Evolutionary conservation across 73 alveolate genomes (phyloP), one percentile per base, ranked within the genome.

Genomic region (Paramecium octaurelia): DNA sequence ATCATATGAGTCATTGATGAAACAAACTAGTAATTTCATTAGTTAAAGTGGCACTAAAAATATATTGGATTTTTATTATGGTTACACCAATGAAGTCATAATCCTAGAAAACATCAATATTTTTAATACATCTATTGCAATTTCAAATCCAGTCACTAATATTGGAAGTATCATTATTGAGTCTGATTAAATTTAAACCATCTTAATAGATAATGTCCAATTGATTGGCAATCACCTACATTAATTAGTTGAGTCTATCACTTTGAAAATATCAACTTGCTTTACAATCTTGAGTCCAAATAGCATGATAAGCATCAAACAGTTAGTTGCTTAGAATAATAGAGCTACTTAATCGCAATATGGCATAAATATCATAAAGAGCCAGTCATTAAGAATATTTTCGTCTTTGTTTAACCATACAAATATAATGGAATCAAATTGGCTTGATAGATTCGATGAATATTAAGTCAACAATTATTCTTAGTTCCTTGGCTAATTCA

Each of bases 381-480:
- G 54, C 11, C 11, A 40, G 3, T 14, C 46, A 8, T 11, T 80
- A 42, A 46, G 4, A 23, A 3, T 80, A 23, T n/a, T 2, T 10
- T 40, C 34, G 10, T 1, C 57, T 23, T 31, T 46, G 21, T 80
- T 80, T 23, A 44, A 42, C 8, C 14, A 42, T 23, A 80, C 91
- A 12, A 80, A 80, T 80, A 44, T 44, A 2, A 24, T 44, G 31
- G 91, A 80, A 44, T 20, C 57, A 8, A 48, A 40, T 80, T 80
- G 91, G 91, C 20, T 44, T 2, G 57, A 80, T 80, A 42, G 91
- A 80, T 24, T 80, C 4, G 91, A 80, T 9, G 75, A 42, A 48
- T 48, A 80, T 43, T 42, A 44, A 80, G 18, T 34, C 29, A 34
- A 38, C 16, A 31, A 18, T 29, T 36, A 73, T 36, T 73, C 87